These are phyloP conservation scores for Themeda triandra DNA, from an alignment of 176 grass and related monocot species.

Conservation along the genomic window DNA sequence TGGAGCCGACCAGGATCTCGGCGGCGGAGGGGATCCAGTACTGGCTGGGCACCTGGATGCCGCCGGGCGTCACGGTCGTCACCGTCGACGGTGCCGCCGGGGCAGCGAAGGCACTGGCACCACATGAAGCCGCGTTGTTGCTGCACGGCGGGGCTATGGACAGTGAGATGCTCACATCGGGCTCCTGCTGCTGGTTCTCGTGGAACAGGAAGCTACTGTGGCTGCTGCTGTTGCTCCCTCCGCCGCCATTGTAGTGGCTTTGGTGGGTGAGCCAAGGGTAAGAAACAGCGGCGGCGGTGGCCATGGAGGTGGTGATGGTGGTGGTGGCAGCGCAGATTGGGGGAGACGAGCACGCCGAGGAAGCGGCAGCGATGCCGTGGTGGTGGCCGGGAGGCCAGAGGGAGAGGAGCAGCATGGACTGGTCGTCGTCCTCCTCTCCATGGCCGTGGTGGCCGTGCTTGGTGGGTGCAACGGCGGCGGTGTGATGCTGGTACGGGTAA, in stretches of 20 bases:
- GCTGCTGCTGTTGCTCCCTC: not conserved
- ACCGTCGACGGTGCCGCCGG: not conserved
- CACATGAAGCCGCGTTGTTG: not conserved
- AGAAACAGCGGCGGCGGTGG: not conserved
- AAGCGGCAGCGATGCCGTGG: not conserved
- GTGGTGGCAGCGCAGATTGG: not conserved
- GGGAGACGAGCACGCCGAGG: conserved; percentile 36
- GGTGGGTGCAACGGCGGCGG: not conserved
- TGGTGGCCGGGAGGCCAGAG: conserved; percentile 75
- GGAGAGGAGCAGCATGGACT: conserved; percentile 82
- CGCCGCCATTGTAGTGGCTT: conserved; percentile 12
- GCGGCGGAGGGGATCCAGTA: conserved; percentile 92
- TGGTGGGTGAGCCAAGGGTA: conserved; percentile 35
- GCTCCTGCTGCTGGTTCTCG: conserved; percentile 26
- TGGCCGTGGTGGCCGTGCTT: conserved; percentile 10
- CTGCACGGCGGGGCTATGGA: conserved; percentile 54
- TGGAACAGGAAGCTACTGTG: conserved; percentile 24
- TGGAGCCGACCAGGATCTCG: conserved; percentile 82
- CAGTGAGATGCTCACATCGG: conserved; percentile 48
- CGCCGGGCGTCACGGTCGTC: not conserved
- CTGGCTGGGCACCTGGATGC: conserved; percentile 35
- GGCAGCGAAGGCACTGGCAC: not conserved
- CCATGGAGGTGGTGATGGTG: not conserved
- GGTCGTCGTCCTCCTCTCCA: conserved; percentile 43
- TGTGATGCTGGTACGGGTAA: conserved; percentile 17